Conservation (phyloP, 2,329 filamentous ascomycete genomes). For the Fusarium citri region DNA sequence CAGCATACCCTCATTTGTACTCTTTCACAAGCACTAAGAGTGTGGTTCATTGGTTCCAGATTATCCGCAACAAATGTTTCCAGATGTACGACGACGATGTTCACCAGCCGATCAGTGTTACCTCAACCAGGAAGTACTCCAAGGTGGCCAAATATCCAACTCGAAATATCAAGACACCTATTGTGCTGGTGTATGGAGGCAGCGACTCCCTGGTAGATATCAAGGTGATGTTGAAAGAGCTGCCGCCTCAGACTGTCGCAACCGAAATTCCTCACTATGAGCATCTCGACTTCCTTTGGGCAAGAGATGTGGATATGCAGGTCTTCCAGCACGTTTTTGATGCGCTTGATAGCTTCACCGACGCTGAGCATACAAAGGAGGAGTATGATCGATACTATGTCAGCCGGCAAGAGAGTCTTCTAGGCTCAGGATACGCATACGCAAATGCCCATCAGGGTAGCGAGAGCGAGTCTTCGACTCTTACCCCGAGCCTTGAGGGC, state of each 20-base stretch:
- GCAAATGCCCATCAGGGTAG: constrained; percentile 47
- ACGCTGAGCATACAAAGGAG: constrained; percentile 67
- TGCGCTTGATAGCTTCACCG: constrained; percentile 79
- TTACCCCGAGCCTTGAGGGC: constrained; percentile 42
- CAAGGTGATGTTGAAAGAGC: constrained; percentile 87
- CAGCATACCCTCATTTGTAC: constrained; percentile 94
- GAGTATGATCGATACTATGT: constrained; percentile 69
- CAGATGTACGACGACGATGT: constrained; percentile 99
- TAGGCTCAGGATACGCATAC: constrained; percentile 52
- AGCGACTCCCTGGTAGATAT: constrained; percentile 96
- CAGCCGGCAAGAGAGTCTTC: constrained; percentile 63
- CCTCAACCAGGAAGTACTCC: constrained; percentile 83
- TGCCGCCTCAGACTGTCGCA: constrained; percentile 85
- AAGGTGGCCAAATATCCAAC: constrained; percentile 97
- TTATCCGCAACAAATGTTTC: constrained; percentile 94
- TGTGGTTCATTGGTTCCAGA: constrained; percentile 99
- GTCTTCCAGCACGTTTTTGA: constrained; percentile 95
- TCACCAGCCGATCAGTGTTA: constrained; percentile 78
- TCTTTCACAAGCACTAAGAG: constrained; percentile 97
- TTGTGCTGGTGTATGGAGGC: constrained; percentile 93
- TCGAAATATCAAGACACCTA: constrained; percentile 94
- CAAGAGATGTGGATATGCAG: constrained; percentile 80
- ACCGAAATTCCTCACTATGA: constrained; percentile 93
- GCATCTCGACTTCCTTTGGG: constrained; percentile 97
- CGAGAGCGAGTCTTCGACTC: constrained; percentile 53